These are phyloP conservation scores for Cercospora zeina DNA, from an alignment of 2,329 filamentous ascomycete species.

Conservation along the genomic window DNA sequence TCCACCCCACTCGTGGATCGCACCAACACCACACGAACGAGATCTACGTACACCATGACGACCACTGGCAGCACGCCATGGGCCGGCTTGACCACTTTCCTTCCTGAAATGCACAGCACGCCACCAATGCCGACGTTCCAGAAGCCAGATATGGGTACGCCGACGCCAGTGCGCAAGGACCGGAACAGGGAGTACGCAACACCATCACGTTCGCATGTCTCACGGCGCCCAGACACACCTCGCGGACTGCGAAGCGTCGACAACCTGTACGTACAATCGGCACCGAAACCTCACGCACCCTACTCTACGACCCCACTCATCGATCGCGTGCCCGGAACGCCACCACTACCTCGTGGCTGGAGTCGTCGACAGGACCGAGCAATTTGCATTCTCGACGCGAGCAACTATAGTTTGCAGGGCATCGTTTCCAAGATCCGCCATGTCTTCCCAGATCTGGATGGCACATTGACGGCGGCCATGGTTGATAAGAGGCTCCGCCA, in stretches of 20 bases:
- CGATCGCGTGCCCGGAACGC: conserved; percentile 34
- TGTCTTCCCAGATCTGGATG: conserved; percentile 36
- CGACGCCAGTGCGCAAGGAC: conserved; percentile 13
- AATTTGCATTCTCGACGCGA: conserved; percentile 41
- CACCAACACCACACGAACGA: conserved; percentile 26
- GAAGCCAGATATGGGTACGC: conserved; percentile 29
- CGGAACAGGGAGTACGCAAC: conserved; percentile 16
- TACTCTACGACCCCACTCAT: conserved; percentile 24
- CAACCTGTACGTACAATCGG: background rate
- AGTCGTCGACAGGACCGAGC: conserved; percentile 37
- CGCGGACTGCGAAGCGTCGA: background rate
- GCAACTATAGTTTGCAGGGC: conserved; percentile 33
- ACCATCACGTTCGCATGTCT: conserved; percentile 15
- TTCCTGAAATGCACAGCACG: conserved; percentile 36
- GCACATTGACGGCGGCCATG: conserved; percentile 37
- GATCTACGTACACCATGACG: conserved; percentile 22
- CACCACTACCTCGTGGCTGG: conserved; percentile 38
- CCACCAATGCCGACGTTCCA: conserved; percentile 38
- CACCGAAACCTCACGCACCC: background rate
- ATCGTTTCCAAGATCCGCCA: conserved; percentile 38
- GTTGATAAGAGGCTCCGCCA: conserved; percentile 41
- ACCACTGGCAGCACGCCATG: conserved; percentile 22
- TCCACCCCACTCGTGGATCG: conserved; percentile 28
- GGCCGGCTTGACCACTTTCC: conserved; percentile 28
- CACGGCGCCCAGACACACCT: background rate